A percentile compares a stretch with the other conserved stretches of the same genome.
These are phyloP conservation scores for Vanrija humicola DNA, from an alignment of 1,284 basidiomycete species.

Conservation along the genomic window DNA sequence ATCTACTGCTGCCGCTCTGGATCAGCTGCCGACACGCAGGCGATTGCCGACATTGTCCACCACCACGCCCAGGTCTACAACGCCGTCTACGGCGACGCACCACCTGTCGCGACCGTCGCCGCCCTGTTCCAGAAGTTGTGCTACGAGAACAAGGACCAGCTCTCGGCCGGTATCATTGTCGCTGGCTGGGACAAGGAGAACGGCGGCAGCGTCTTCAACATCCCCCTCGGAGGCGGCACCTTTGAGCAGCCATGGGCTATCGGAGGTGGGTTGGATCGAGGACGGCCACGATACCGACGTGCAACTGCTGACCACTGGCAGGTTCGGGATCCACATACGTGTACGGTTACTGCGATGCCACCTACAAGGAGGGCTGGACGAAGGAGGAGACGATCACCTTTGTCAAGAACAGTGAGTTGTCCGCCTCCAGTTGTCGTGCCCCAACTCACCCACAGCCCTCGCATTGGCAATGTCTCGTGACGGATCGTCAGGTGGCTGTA, in stretches of 20 bases:
- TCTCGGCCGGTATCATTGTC: constrained; percentile 94
- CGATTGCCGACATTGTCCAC: constrained; percentile 89
- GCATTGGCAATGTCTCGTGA: constrained; percentile 96
- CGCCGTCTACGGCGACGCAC: constrained; percentile 60
- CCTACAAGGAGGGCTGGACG: constrained; percentile 91
- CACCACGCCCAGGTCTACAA: constrained; percentile 78
- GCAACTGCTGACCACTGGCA: constrained; percentile 38
- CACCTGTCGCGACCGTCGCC: constrained; percentile 78
- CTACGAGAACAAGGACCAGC: constrained; percentile 87
- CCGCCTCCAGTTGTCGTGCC: background rate
- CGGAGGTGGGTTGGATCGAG: constrained; percentile 60
- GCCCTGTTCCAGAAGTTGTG: constrained; percentile 83
- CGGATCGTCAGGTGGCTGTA: constrained; percentile 95
- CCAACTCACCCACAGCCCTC: constrained; percentile 60
- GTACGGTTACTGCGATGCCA: constrained; percentile 98
- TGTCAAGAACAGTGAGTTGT: constrained; percentile 84
- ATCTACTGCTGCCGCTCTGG: constrained; percentile 99
- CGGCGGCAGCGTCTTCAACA: constrained; percentile 95
- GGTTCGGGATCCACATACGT: constrained; percentile 97
- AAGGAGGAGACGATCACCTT: constrained; percentile 88
- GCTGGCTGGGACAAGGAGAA: constrained; percentile 93
- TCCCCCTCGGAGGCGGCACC: constrained; percentile 86
- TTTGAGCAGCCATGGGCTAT: constrained; percentile 97
- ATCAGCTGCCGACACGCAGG: constrained; percentile 96
- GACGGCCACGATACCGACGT: too few relatives aligned